Percentiles rank a stretch among this genome's conserved stretches.
These are phyloP conservation scores for Aspergillus sp. DNA, from an alignment of 2,329 filamentous ascomycete genomes.

Conservation along the genomic window DNA sequence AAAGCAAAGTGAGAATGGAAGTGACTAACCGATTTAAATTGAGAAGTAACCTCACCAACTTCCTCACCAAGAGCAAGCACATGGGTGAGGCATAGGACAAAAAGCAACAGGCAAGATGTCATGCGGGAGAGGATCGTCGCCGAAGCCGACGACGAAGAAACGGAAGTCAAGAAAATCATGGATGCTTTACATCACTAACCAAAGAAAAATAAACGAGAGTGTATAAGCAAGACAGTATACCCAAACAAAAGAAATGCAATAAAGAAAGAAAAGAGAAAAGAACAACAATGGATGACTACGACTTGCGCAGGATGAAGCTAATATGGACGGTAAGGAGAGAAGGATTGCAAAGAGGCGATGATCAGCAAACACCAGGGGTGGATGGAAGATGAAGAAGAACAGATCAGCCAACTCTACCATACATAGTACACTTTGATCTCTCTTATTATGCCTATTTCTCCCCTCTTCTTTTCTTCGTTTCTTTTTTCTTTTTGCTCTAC, in stretches of 20 bases:
- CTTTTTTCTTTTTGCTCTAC: too few relatives aligned
- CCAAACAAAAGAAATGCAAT: conserved; percentile 1
- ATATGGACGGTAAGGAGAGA: neutral
- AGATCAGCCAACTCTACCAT: too few relatives aligned
- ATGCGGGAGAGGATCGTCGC: neutral
- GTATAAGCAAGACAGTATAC: conserved; percentile 1
- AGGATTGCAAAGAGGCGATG: neutral
- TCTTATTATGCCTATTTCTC: too few relatives aligned
- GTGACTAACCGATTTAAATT: conserved; percentile 34
- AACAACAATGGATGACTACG: neutral
- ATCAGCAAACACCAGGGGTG: too few relatives aligned
- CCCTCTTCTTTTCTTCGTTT: too few relatives aligned
- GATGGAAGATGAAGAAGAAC: too few relatives aligned
- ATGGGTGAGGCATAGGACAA: conserved; percentile 16
- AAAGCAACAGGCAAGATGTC: conserved; percentile 4
- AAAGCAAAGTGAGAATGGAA: conserved; percentile 1
- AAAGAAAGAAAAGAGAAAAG: neutral
- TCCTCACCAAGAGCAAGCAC: conserved; percentile 2
- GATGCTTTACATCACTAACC: conserved; percentile 20
- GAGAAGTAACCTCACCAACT: conserved; percentile 24
- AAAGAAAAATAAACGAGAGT: conserved; percentile 1
- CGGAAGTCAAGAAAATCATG: conserved; percentile 17
- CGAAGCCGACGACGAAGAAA: conserved; percentile 5
- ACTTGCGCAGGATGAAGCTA: too few relatives aligned
- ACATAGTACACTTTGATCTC: too few relatives aligned